Conservation (phyloP, 805 yeast genomes). For the Suhomyces vadensis region DNA sequence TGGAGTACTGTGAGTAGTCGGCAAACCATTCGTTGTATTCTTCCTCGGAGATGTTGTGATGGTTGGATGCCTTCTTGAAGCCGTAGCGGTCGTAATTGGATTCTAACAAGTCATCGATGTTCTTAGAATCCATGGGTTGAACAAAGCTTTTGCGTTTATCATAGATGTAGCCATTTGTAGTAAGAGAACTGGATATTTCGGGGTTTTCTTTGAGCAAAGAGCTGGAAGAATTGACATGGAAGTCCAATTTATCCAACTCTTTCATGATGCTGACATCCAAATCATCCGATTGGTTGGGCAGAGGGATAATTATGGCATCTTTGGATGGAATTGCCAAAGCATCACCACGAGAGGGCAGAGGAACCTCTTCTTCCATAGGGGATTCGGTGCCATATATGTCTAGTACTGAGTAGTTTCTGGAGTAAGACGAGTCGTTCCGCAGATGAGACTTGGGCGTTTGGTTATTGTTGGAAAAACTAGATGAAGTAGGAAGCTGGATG, state of each 20-base stretch:
- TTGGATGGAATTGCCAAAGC: background rate
- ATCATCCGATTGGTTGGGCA: background rate
- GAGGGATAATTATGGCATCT: background rate
- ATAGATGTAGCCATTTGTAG: background rate
- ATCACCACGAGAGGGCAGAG: background rate
- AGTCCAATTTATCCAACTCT: slow-evolving; percentile 6
- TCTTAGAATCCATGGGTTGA: slow-evolving; percentile 3
- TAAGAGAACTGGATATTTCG: background rate
- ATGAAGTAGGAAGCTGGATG: background rate
- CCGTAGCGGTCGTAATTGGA: slow-evolving; percentile 71
- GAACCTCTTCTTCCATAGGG: slow-evolving; percentile 12
- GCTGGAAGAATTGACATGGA: background rate
- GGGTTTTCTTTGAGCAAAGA: background rate
- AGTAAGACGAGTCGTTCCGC: slow-evolving; percentile 32
- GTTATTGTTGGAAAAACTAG: background rate
- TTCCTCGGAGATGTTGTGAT: slow-evolving; percentile 44
- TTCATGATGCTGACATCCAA: slow-evolving; percentile 5
- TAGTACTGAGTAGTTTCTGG: slow-evolving; percentile 38
- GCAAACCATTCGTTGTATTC: slow-evolving; percentile 77
- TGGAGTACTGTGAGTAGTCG: slow-evolving; percentile 61
- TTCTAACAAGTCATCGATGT: slow-evolving; percentile 5
- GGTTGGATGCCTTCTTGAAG: slow-evolving; percentile 65
- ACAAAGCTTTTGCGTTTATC: slow-evolving; percentile 1
- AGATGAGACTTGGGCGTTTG: slow-evolving; percentile 22
- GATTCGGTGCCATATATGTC: slow-evolving; percentile 35